Base-by-base conservation (phyloP, 2,329 filamentous ascomycete genomes). In the Volutella citrinella region DNA sequence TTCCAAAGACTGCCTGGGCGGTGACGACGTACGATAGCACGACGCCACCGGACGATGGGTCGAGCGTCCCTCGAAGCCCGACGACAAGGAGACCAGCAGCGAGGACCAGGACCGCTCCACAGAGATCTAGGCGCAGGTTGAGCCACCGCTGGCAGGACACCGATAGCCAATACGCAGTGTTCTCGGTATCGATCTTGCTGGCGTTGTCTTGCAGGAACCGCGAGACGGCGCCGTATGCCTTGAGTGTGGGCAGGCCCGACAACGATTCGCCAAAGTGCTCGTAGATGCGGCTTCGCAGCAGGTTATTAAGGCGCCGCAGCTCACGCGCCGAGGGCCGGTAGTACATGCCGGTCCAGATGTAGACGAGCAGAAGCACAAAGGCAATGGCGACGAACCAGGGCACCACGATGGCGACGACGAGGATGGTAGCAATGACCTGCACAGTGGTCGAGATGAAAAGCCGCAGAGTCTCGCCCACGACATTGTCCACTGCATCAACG, bases 201-300 rank as follows among this genome's bases (percentile, higher is more conserved):
- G 94, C 72, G 51, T 95, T 95, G 54, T 95, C 88, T 15, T 87
- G 74, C 43, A 93, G 82, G 61, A 95, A 95, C 20, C 88, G 80
- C 32, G 83, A 74, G 56, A 93, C 85, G 49, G 93, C 88, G 26
- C 88, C 86, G 52, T 95, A 95, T 3, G 89, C 89, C 53, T 88
- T 81, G 48, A 95, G 95, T 0, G 89, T 95, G 3, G 87, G 88
- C 53, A 95, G 87, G 18, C 89, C 89, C 30, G 82, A 85, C 16
- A 95, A 65, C 0, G 89, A 94, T 65, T 95, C 89, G 45, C 88
- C 87, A 48, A 95, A 95, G 51, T 95, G 88, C 60, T 95, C 88
- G 62, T 93, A 95, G 7, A 95, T 68, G 2, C 88, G 88, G 60
- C 87, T 94, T 51, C 88, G 74, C 58, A 93, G 84, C 5, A 95